Percentiles rank a stretch among this genome's conserved stretches.
Evolutionary conservation across 2,329 filamentous ascomycete genomes (phyloP).

Genomic region (Apiospora kogelbergensis): DNA sequence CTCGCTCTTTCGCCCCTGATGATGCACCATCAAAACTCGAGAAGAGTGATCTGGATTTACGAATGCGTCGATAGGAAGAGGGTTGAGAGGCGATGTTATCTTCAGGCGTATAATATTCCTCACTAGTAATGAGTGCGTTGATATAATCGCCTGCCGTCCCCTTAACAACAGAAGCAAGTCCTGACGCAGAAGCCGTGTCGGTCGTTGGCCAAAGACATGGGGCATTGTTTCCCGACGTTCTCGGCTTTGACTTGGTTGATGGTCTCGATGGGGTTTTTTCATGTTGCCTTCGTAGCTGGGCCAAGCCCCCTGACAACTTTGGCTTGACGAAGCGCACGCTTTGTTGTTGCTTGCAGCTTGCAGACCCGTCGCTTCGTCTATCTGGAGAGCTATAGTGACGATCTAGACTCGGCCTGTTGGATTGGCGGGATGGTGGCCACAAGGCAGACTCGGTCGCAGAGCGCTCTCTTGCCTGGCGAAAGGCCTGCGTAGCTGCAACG

Average conservation of each 20-base stretch:
- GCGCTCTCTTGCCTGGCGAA: conserved; percentile 48
- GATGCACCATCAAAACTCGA: conserved; percentile 27
- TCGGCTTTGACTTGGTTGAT: conserved; percentile 8
- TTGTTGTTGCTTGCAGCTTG: conserved; percentile 46
- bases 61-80: conserved; percentile 49
- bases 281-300: not conserved
- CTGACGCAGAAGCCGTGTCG: conserved; percentile 22
- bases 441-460: conserved; percentile 33
- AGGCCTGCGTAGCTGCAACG: conserved; percentile 62
- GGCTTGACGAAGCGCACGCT: conserved; percentile 54
- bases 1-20: not conserved
- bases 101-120: conserved; percentile 47
- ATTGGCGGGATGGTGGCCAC: conserved; percentile 33
- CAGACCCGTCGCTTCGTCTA: conserved; percentile 20
- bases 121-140: conserved; percentile 35
- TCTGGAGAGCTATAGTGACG: conserved; percentile 19
- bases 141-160: conserved; percentile 36
- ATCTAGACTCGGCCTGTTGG: conserved; percentile 14
- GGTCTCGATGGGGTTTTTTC: conserved; percentile 7
- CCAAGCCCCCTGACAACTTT: conserved; percentile 8
- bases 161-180: conserved; percentile 28
- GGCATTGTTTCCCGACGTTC: conserved; percentile 2
- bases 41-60: conserved; percentile 58
- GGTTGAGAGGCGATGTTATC: conserved; percentile 48
- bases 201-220: conserved; percentile 13